Evolutionary conservation across 495 filamentous ascomycete genomes (phyloP).

Genomic region (Trichoderma reesei): DNA sequence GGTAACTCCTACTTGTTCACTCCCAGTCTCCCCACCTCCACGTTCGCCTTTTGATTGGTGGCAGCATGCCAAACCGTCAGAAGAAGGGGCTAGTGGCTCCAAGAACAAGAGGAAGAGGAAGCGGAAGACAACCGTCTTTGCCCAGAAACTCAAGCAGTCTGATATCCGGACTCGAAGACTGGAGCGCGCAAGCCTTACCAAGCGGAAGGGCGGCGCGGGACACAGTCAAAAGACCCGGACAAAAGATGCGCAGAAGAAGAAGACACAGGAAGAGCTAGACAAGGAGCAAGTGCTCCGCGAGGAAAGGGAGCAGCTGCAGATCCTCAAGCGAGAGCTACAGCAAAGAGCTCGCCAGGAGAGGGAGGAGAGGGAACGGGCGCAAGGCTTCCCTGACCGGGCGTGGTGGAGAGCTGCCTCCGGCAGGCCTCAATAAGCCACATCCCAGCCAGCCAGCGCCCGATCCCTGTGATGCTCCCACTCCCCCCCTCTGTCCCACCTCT

Average conservation of each 20-base stretch:
- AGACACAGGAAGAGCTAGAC: background rate
- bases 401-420: background rate
- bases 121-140: background rate
- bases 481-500: background rate
- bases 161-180: background rate
- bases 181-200: background rate
- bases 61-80: background rate
- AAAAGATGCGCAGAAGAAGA: background rate
- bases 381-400: background rate
- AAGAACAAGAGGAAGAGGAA: background rate
- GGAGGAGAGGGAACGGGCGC: background rate
- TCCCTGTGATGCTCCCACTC: background rate
- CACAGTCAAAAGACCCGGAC: background rate
- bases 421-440: background rate
- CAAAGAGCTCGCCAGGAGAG: background rate
- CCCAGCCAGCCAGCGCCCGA: background rate
- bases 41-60: conserved; percentile 10
- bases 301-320: conserved; percentile 74
- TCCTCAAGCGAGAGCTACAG: conserved; percentile 14
- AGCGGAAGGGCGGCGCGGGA: background rate
- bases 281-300: conserved; percentile 70
- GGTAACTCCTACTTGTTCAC: conserved; percentile 18
- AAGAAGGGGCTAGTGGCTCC: background rate
- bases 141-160: background rate
- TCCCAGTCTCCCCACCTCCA: conserved; percentile 4